Evolutionary conservation across 208 protist genomes (phyloP).

Genomic region (Tritrichomonas foetus): DNA sequence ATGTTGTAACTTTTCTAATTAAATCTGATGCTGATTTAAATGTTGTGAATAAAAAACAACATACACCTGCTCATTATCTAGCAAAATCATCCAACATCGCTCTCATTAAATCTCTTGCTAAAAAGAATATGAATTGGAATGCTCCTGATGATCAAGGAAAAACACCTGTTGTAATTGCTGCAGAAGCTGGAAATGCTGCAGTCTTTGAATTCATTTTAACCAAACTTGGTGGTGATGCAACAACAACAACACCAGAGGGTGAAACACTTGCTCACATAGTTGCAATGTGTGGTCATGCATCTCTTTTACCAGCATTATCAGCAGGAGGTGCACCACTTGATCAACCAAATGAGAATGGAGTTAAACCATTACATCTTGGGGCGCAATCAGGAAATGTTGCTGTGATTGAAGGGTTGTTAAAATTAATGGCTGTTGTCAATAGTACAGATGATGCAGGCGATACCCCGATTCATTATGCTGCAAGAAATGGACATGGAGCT

Average conservation of each 20-base stretch:
- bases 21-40: not conserved
- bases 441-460: not conserved
- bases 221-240: not conserved
- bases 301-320: not conserved
- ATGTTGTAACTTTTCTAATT: not conserved
- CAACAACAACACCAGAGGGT: not conserved
- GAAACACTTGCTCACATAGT: not conserved
- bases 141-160: not conserved
- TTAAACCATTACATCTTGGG: not conserved
- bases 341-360: not conserved
- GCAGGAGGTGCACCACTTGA: not conserved
- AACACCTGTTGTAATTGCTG: not conserved
- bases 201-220: not conserved
- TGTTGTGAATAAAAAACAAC: not conserved
- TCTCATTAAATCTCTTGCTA: not conserved
- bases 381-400: not conserved
- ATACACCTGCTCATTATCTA: not conserved
- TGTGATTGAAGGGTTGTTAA: not conserved
- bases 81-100: not conserved
- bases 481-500: not conserved
- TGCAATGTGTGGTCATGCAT: not conserved
- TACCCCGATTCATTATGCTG: not conserved
- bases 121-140: not conserved
- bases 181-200: not conserved
- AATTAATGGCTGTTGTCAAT: not conserved